phyloP scores from a whole-genome alignment of 1,284 basidiomycete species.

The Stereum hirsutum region DNA sequence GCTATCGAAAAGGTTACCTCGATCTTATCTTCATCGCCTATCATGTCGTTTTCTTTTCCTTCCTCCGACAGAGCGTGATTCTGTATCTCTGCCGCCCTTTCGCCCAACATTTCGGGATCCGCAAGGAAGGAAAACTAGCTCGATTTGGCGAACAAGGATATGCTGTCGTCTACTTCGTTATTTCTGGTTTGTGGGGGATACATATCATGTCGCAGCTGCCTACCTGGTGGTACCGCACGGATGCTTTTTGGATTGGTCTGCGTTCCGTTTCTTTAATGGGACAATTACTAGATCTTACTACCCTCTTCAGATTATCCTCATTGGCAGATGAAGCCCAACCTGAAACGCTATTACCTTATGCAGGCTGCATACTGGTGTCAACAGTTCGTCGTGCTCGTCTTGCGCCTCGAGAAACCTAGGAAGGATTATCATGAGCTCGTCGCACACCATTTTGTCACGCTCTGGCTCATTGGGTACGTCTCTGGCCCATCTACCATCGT shows the following conservation, averaged over 20 bases:
- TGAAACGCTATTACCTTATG: slow-evolving; percentile 92
- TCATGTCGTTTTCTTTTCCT: slow-evolving; percentile 88
- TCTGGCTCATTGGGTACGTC: slow-evolving; percentile 85
- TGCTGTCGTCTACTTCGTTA: slow-evolving; percentile 71
- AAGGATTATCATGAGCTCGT: slow-evolving; percentile 89
- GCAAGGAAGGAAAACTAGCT: slow-evolving; percentile 58
- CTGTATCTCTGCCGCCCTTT: slow-evolving; percentile 65
- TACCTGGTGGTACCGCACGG: slow-evolving; percentile 85
- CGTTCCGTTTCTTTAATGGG: slow-evolving; percentile 1
- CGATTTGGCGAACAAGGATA: slow-evolving; percentile 91
- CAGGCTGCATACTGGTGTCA: slow-evolving; percentile 92
- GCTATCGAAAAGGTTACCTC: slow-evolving; percentile 71
- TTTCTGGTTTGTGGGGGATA: slow-evolving; percentile 69
- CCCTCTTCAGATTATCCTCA: slow-evolving; percentile 66
- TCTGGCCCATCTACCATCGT: slow-evolving; percentile 3
- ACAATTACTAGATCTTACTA: neutral
- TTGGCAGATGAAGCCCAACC: slow-evolving; percentile 77
- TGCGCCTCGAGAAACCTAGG: slow-evolving; percentile 87
- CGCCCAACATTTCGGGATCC: slow-evolving; percentile 65
- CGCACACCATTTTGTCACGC: slow-evolving; percentile 84
- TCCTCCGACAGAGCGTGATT: slow-evolving; percentile 76
- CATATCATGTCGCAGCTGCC: slow-evolving; percentile 82
- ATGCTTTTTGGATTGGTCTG: slow-evolving; percentile 75
- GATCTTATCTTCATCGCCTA: slow-evolving; percentile 84
- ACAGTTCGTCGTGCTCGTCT: slow-evolving; percentile 81